These are phyloP conservation scores for Diaporthe vaccinii DNA, from an alignment of 2,329 filamentous ascomycete species.

Conservation along the genomic window DNA sequence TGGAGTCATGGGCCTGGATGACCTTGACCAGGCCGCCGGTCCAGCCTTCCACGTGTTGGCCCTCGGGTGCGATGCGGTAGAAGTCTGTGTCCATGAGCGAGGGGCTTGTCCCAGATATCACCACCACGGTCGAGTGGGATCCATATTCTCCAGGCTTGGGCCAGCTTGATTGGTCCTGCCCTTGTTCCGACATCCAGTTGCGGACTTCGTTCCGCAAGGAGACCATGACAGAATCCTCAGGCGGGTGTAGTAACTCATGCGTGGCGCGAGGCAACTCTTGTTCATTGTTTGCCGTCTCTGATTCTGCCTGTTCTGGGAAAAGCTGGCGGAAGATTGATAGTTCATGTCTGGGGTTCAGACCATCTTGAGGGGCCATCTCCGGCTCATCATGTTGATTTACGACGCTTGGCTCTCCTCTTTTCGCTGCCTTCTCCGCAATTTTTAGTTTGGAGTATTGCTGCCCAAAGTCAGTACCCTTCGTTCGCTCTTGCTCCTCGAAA, in stretches of 20 bases:
- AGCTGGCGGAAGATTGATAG: constrained; percentile 34
- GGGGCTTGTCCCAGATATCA: constrained; percentile 70
- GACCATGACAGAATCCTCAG: constrained; percentile 30
- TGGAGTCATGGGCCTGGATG: constrained; percentile 73
- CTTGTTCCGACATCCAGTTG: constrained; percentile 36
- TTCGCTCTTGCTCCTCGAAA: constrained; percentile 26
- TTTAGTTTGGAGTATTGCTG: background rate
- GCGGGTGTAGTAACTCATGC: background rate
- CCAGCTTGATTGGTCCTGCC: background rate
- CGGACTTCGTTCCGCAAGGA: constrained; percentile 40
- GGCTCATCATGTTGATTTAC: too few species aligned
- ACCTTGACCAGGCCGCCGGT: constrained; percentile 73
- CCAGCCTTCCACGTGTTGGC: constrained; percentile 77
- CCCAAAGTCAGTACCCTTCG: background rate
- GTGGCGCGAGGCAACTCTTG: background rate
- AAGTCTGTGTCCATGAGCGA: constrained; percentile 78
- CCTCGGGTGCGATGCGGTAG: constrained; percentile 73
- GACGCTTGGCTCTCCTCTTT: background rate
- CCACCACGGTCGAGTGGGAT: constrained; percentile 55
- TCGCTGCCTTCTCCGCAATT: constrained; percentile 2
- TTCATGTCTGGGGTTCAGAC: background rate
- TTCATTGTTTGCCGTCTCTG: background rate
- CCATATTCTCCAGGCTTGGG: constrained; percentile 35
- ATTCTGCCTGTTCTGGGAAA: constrained; percentile 31
- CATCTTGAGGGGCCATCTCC: background rate